These are phyloP conservation scores for Rubus idaeus DNA, from an alignment of 306 rosid species.

Conservation along the genomic window DNA sequence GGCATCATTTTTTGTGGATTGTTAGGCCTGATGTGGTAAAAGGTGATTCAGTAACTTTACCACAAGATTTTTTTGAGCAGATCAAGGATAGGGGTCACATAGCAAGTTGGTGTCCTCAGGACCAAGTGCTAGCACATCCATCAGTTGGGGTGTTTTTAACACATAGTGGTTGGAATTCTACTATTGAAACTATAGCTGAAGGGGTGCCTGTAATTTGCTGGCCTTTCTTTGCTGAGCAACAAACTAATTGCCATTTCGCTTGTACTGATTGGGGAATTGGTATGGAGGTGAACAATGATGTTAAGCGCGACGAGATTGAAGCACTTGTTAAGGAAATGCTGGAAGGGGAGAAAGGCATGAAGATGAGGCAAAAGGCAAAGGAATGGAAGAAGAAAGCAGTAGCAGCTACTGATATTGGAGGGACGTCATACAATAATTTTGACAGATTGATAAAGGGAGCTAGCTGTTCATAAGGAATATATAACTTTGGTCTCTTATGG, in stretches of 20 bases:
- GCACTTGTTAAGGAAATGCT: conserved; percentile 39
- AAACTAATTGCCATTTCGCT: conserved; percentile 38
- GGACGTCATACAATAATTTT: conserved; percentile 39
- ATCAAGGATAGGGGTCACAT: conserved; percentile 34
- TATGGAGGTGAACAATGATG: conserved; percentile 36
- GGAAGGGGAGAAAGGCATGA: conserved; percentile 32
- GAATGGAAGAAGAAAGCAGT: conserved; percentile 45
- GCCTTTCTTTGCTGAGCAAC: conserved; percentile 58
- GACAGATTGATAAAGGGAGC: conserved; percentile 37
- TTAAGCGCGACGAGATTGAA: conserved; percentile 31
- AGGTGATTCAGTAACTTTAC: conserved; percentile 28
- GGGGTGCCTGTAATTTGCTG: conserved; percentile 48
- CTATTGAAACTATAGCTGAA: conserved; percentile 30
- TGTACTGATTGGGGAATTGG: conserved; percentile 40
- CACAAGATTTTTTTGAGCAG: conserved; percentile 32
- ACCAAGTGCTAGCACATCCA: conserved; percentile 37
- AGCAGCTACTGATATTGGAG: conserved; percentile 32
- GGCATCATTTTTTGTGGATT: conserved; percentile 41
- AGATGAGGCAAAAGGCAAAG: conserved; percentile 19
- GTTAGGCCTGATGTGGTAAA: conserved; percentile 40
- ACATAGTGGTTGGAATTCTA: conserved; percentile 57
- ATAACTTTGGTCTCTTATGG: no score
- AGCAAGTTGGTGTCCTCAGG: conserved; percentile 43
- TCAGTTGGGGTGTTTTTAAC: conserved; percentile 39
- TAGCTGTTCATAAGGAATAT: conserved; percentile 3